These are phyloP conservation scores for Citrus medica DNA, from an alignment of 345 rosid genomes.

Conservation along the genomic window DNA sequence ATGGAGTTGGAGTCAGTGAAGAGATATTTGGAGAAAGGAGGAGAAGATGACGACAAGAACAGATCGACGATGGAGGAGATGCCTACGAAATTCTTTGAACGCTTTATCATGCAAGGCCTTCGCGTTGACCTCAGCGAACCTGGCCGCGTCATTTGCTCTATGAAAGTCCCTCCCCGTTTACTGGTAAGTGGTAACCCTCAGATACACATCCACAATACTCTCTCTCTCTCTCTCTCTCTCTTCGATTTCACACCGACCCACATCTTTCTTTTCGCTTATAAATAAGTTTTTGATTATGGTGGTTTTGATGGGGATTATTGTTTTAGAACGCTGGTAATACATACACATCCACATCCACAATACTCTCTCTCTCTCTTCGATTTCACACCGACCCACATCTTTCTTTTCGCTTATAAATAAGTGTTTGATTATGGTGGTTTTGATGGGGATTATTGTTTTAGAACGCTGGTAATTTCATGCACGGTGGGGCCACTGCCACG, in stretches of 20 bases:
- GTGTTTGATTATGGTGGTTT: not conserved
- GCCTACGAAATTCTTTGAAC: constrained; percentile 56
- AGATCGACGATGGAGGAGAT: constrained; percentile 32
- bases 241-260: too few relatives aligned
- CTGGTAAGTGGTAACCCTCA: constrained; percentile 60
- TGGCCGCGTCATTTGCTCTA: constrained; percentile 78
- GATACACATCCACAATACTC: not conserved
- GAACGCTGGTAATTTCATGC: constrained; percentile 89
- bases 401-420: not conserved
- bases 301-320: constrained; percentile 2
- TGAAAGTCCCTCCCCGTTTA: constrained; percentile 71
- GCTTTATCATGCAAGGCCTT: constrained; percentile 60
- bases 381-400: not conserved
- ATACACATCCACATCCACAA: too few relatives aligned
- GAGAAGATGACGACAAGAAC: constrained; percentile 23
- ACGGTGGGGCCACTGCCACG: constrained; percentile 92
- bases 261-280: not conserved
- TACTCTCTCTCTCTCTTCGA: not conserved
- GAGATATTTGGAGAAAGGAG: constrained; percentile 58
- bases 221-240: not conserved
- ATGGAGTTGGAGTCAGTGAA: constrained; percentile 62
- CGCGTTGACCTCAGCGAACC: constrained; percentile 57
- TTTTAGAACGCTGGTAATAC: constrained; percentile 70
- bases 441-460: constrained; percentile 16
- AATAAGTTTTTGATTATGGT: not conserved